Conservation (phyloP, 305 asterid genomes). For the Fraxinus nigra region DNA sequence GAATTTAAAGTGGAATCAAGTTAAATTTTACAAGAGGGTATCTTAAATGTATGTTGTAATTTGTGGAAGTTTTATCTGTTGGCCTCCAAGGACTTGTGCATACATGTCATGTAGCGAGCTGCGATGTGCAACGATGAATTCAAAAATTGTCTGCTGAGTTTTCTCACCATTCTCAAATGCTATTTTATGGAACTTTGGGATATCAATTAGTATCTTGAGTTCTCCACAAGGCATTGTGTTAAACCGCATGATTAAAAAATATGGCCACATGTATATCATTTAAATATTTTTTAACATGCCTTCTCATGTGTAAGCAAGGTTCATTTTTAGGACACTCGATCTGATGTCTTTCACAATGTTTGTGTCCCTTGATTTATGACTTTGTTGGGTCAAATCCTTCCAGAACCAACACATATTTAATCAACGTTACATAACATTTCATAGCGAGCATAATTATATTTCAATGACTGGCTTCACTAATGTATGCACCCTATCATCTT, state of each 20-base stretch:
- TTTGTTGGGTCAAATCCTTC: not conserved
- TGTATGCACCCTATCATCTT: not conserved
- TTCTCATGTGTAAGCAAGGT: not conserved
- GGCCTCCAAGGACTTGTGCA: not conserved
- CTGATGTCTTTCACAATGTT: not conserved
- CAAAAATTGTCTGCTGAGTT: not conserved
- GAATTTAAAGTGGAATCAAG: not conserved
- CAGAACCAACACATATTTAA: not conserved
- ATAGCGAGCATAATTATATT: not conserved
- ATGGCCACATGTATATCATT: not conserved
- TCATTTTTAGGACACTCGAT: not conserved
- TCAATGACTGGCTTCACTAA: not conserved
- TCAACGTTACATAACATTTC: not conserved
- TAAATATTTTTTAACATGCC: not conserved
- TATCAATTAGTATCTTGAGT: not conserved
- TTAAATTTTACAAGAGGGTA: not conserved
- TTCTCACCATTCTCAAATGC: not conserved
- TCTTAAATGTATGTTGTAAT: not conserved
- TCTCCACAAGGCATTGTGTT: not conserved
- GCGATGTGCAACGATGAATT: not conserved
- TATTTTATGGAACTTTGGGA: not conserved
- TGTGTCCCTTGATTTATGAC: not conserved
- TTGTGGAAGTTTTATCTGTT: not conserved
- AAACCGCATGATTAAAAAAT: not conserved
- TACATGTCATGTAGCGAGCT: not conserved